Evolutionary conservation across 139 green algal species (phyloP), one percentile per base, ranked within the genome.

Genomic region (Coelastrella sp.): DNA sequence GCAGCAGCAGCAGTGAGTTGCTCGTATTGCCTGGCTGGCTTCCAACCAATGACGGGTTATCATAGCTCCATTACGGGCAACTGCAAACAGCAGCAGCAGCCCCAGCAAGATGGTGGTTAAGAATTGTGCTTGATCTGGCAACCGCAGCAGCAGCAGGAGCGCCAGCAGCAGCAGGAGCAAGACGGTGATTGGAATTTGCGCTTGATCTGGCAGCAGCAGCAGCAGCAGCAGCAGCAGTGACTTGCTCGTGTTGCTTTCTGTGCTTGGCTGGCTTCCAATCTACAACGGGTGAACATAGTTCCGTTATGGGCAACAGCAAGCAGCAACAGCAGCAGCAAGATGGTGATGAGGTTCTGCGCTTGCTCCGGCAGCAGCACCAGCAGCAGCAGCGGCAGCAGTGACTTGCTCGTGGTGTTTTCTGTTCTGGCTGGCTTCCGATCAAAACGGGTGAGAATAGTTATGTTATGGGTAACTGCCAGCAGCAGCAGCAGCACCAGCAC

Each of bases 371-470:
- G 54, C 58, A 74, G 73, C 5, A 86, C 47, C 59, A 92, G 58
- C 4, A 32, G 58, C 3, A 20, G 74, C 4, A 73, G 23, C 19
- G 87, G 57, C 2, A 32, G 75, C 3, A 92, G 78, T 64, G 87
- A 86, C 0, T 78, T 73, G 14, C 16, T 22, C 4, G 81, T 86
- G 75, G 90, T 93, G 68, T 92, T 89, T 16, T 73, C 77, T 19
- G 83, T 73, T n/a, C 22, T 78, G 2, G 86, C 68, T n/a, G 71
- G 22, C n/a, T 94, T 64, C 64, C 95, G 90, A 5, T 64, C 79
- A 3, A 96, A 6, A 94, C 64, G 11, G 95, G 95, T 5, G 71
- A 73, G 87, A 96, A 95, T 13, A 96, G 85, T 68, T 96, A 86
- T 3, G 89, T 66, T 10, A 97, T 83, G 8, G 90, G 90, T 54